Evolutionary conservation across 306 rosid genomes (phyloP), one percentile per base, ranked within the genome.

Genomic region (Cucurbita maxima): DNA sequence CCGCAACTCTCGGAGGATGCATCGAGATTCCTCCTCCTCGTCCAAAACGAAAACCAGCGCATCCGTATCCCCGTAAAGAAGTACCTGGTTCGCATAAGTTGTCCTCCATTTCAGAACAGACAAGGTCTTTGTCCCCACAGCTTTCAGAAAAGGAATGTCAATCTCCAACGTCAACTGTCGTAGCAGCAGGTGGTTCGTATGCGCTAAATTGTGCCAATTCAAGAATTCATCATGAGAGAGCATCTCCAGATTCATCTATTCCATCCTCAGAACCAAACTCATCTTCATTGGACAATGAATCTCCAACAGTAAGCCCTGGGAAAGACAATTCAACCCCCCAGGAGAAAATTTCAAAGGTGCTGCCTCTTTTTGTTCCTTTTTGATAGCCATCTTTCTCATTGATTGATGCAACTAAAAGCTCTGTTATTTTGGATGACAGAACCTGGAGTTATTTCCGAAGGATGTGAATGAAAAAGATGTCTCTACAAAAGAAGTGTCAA

Each of bases 11-110:
- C 5, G 84, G 43, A 22, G 96, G 85, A 38, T 78, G 87, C 5
- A 81, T 92, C 75, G 92, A 88, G 78, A 92, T 92, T 59, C 97
- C 97, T 36, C 96, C 97, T 60, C 96, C 97, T 3, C 79, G 97
- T 19, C 96, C 97, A 3, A 92, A 92, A 34, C 78, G 92, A 62
- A 92, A 88, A 78, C 97, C 97, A 8, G 84, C 64, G 78, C 96
- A 86, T 84, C 96, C 97, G 76, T 92, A 92, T 78, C 97, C 97
- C 10, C 90, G 96, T 13, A 92, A 92, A 74, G 83, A 78, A 74
- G 86, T 78, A 3, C 81, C 81, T 58, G 83, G 70, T 0, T 43
- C 70, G 30, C 78, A 30, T n/a, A 84, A 73, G 12, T 85, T 80
- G 57, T 45, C 53, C 75, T 73, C 77, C 18, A 54, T 60, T 71